Conservation (phyloP, 345 rosid genomes). For the Arabidopsis suecica region DNA sequence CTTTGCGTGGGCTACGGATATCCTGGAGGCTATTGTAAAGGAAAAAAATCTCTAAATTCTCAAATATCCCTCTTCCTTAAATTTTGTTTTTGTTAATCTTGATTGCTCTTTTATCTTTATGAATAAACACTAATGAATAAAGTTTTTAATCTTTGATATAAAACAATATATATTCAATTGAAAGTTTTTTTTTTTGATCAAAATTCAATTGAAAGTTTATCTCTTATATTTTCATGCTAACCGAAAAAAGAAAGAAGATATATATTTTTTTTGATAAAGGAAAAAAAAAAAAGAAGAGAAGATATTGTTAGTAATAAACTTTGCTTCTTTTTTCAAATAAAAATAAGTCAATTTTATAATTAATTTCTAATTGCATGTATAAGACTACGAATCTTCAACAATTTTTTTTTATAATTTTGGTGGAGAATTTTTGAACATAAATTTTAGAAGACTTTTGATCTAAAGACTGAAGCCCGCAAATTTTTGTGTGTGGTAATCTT, state of each 20-base stretch:
- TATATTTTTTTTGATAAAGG: too few species aligned
- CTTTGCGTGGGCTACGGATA: neutral
- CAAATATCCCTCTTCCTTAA: neutral
- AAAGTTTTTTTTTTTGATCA: too few species aligned
- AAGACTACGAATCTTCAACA: too few species aligned
- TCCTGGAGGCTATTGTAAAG: slow-evolving; percentile 10
- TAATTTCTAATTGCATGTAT: too few species aligned
- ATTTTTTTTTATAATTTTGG: too few species aligned
- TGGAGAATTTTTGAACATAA: too few species aligned
- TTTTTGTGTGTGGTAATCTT: too few species aligned
- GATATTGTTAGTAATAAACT: neutral
- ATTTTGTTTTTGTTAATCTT: neutral
- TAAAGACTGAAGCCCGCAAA: too few species aligned
- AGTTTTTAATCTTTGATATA: neutral
- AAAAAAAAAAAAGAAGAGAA: neutral
- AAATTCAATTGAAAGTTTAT: neutral
- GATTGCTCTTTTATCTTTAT: neutral
- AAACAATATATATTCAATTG: neutral
- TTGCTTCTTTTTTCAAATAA: neutral
- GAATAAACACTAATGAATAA: slow-evolving; percentile 4
- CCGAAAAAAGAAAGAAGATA: neutral
- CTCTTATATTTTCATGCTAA: neutral
- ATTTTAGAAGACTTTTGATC: too few species aligned
- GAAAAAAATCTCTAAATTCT: neutral
- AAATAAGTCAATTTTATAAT: neutral